Base-by-base conservation (phyloP, 768 basidiomycete genomes). In the Russula earlei region DNA sequence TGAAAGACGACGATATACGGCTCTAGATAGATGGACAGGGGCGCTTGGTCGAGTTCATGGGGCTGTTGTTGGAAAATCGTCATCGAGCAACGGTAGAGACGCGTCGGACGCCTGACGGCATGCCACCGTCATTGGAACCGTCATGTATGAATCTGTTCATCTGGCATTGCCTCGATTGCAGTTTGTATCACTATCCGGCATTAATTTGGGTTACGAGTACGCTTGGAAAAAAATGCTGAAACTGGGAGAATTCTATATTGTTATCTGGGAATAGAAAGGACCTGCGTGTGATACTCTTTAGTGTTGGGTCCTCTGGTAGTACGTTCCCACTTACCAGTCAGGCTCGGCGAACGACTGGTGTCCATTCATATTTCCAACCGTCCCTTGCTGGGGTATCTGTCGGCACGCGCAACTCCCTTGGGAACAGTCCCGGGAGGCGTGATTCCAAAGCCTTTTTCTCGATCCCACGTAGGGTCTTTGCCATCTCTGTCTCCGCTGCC, bases 281-380 rank as follows among this genome's bases (percentile, higher is more conserved):
- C 19, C 27, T 7, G 43, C 15, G 33, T 29, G 15, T 49, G n/a
- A n/a, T n/a, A n/a, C n/a, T n/a, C n/a, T n/a, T n/a, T 43, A 5
- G 47, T 8, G 41, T 24, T 36, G 29, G n/a, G 36, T 40, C 31
- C 14, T 22, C 15, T 19, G 48, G 34, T n/a, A 29, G 27, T 10
- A 54, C 33, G 20, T 24, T 58, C 11, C 29, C 20, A 49, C 41
- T 42, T 19, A 59, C 50, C 31, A 42, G 48, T 51, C 44, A 61
- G 49, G 62, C 34, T 48, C 50, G 44, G 34, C 58, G 61, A 14
- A 63, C 38, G 20, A 66, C 31, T 2, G 86, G 77, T 52, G 77
- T 87, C 82, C 85, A 94, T n/a, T 85, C 81, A 65, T 93, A 86
- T 51, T 83, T 82, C 92, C 92, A 95, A 4, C 91, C 90, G 41